Evolutionary conservation across 1,139 yeast species (phyloP).

Genomic region (Geotrichum klebahnii): DNA sequence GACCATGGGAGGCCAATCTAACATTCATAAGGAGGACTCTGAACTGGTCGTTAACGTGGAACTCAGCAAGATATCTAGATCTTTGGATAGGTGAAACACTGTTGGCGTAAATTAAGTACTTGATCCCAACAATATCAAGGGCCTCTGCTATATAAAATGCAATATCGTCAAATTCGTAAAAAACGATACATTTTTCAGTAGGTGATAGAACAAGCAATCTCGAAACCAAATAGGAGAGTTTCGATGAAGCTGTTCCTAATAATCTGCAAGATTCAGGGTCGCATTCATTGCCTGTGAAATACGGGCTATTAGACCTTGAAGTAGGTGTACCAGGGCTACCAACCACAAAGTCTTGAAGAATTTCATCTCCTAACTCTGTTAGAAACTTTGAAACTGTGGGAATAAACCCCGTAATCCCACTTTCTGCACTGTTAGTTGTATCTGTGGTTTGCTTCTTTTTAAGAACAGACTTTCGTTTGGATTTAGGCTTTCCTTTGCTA

Average conservation of each 20-base stretch:
- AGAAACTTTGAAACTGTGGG: slow-evolving; percentile 11
- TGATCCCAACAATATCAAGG: slow-evolving; percentile 56
- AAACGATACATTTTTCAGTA: slow-evolving; percentile 56
- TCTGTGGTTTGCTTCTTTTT: not conserved
- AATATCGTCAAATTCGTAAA: slow-evolving; percentile 67
- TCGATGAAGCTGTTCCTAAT: slow-evolving; percentile 49
- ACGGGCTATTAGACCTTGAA: slow-evolving; percentile 9
- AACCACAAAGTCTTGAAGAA: not conserved
- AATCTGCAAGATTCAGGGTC: slow-evolving; percentile 15
- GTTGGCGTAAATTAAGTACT: slow-evolving; percentile 61
- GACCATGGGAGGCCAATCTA: slow-evolving; percentile 64
- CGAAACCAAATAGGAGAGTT: slow-evolving; percentile 55
- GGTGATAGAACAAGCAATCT: slow-evolving; percentile 47
- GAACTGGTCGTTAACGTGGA: slow-evolving; percentile 46
- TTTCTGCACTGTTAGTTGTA: not conserved
- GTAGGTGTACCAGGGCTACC: not conserved
- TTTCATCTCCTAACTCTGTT: slow-evolving; percentile 12
- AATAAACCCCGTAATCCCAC: slow-evolving; percentile 13
- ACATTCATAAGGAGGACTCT: slow-evolving; percentile 64
- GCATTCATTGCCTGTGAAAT: slow-evolving; percentile 4
- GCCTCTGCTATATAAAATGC: slow-evolving; percentile 65
- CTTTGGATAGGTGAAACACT: slow-evolving; percentile 51
- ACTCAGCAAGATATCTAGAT: slow-evolving; percentile 51
- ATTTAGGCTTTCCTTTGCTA: slow-evolving; percentile 4
- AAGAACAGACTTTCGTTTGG: not conserved